Conservation (phyloP, 2,329 filamentous ascomycete species). For the Nemania bipapillata region DNA sequence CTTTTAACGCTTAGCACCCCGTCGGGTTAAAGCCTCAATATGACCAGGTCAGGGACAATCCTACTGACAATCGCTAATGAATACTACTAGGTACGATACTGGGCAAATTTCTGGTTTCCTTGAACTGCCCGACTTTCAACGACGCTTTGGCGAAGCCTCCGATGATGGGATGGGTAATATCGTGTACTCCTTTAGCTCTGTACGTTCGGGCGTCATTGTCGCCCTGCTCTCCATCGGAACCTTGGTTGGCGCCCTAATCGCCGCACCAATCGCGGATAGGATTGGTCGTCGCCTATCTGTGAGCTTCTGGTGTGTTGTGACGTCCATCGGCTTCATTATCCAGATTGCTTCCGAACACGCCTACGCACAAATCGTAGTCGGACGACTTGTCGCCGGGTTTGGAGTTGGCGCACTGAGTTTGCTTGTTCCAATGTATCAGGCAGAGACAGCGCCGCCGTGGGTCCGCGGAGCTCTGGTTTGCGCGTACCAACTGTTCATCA, state of each 20-base stretch:
- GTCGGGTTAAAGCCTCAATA: background rate
- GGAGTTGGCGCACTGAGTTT: slow-evolving; percentile 74
- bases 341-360: slow-evolving; percentile 65
- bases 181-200: slow-evolving; percentile 60
- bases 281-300: slow-evolving; percentile 73
- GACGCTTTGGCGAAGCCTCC: slow-evolving; percentile 60
- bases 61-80: slow-evolving; percentile 2
- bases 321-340: slow-evolving; percentile 73
- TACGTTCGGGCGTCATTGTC: slow-evolving; percentile 69
- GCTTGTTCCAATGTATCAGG: slow-evolving; percentile 77
- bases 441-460: slow-evolving; percentile 74
- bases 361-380: slow-evolving; percentile 75
- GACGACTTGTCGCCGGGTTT: slow-evolving; percentile 72
- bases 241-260: slow-evolving; percentile 67
- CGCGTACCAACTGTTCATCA: slow-evolving; percentile 78
- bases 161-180: slow-evolving; percentile 47
- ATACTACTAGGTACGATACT: slow-evolving; percentile 57
- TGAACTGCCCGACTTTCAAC: slow-evolving; percentile 66
- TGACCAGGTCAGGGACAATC: background rate
- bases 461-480: slow-evolving; percentile 73
- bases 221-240: slow-evolving; percentile 69
- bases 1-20: background rate
- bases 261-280: slow-evolving; percentile 72
- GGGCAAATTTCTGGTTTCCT: slow-evolving; percentile 68
- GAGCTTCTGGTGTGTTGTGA: slow-evolving; percentile 68